Conservation (phyloP, 371 early-diverging fungal genomes). For the Circinella umbellata region DNA sequence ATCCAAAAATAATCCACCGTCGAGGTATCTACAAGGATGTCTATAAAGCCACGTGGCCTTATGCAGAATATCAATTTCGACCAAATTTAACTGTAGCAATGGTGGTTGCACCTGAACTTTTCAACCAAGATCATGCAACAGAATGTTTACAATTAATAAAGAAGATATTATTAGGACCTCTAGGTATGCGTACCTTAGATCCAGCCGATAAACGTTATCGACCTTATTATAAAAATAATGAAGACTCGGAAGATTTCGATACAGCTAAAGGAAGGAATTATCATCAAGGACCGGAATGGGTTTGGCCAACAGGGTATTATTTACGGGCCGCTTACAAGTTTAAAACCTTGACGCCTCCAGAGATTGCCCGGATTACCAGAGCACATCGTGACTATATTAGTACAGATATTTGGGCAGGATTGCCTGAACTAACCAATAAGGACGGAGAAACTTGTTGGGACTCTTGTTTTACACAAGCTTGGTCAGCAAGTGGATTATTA, state of each 20-base stretch:
- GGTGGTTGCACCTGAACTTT: slow-evolving; percentile 94
- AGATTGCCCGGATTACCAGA: slow-evolving; percentile 71
- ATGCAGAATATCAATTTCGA: slow-evolving; percentile 91
- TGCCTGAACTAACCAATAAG: slow-evolving; percentile 95
- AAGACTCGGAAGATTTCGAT: slow-evolving; percentile 83
- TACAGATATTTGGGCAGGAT: slow-evolving; percentile 78
- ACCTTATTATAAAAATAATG: slow-evolving; percentile 89
- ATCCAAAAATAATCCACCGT: slow-evolving; percentile 75
- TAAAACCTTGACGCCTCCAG: slow-evolving; percentile 38
- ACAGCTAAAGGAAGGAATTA: slow-evolving; percentile 96
- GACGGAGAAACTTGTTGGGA: slow-evolving; percentile 83
- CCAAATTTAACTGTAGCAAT: slow-evolving; percentile 94
- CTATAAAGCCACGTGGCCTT: slow-evolving; percentile 69
- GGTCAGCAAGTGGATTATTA: slow-evolving; percentile 85
- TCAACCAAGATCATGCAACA: slow-evolving; percentile 77
- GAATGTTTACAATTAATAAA: slow-evolving; percentile 69
- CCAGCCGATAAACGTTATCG: slow-evolving; percentile 90
- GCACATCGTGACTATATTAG: slow-evolving; percentile 76
- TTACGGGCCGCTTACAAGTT: slow-evolving; percentile 85
- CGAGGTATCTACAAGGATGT: slow-evolving; percentile 98
- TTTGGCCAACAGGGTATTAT: slow-evolving; percentile 91
- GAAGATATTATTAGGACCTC: slow-evolving; percentile 77
- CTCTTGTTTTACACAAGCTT: slow-evolving; percentile 94
- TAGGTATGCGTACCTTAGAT: slow-evolving; percentile 96
- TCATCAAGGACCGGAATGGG: slow-evolving; percentile 98